phyloP scores from a whole-genome alignment of 129 eudicot species.

The sunflower (Helianthus annuus) region HanXRQr2.0-SUNRISE NC_035446.2:164107043-164107542 shows the following conservation, averaged over 20 bases:
- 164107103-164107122: neutral
- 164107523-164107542: conserved; percentile 4
- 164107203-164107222: neutral
- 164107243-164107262: conserved; percentile 18
- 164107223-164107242: neutral
- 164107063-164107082: conserved; percentile 6
- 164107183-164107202: neutral
- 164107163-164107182: neutral
- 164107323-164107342: neutral
- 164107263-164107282: conserved; percentile 15
- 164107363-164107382: conserved; percentile 17
- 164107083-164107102: conserved; percentile 17
- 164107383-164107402: conserved; percentile 8
- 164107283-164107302: conserved; percentile 24
- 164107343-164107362: conserved; percentile 18
- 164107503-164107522: conserved; percentile 15
- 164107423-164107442: conserved; percentile 27
- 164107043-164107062: neutral
- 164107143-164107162: neutral
- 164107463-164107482: conserved; percentile 26
- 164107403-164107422: conserved; percentile 21
- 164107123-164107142: conserved; percentile 1
- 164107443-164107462: neutral
- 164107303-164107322: neutral
- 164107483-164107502: conserved; percentile 22